Percentiles rank a stretch among this genome's conserved stretches.
Evolutionary conservation across 352 stramenopile species (phyloP).

Genomic region (Peronospora belbahrii): DNA sequence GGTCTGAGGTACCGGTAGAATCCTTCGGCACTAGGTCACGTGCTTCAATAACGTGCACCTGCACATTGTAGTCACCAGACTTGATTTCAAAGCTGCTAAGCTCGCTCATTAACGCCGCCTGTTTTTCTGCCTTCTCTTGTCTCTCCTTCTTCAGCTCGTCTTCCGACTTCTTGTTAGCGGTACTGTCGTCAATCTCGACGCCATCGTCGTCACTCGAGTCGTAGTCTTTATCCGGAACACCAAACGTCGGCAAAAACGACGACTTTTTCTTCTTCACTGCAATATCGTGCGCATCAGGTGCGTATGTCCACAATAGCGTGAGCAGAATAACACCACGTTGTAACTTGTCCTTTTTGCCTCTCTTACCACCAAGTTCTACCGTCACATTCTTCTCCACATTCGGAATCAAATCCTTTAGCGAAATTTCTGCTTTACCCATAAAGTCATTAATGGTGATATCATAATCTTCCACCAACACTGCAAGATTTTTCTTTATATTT

Average conservation of each 20-base stretch:
- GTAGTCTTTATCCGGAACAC: constrained; percentile 60
- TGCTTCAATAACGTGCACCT: constrained; percentile 88
- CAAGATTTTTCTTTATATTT: constrained; percentile 44
- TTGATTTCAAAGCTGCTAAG: constrained; percentile 81
- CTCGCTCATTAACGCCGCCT: constrained; percentile 65
- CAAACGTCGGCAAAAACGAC: constrained; percentile 46
- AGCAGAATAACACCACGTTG: constrained; percentile 46
- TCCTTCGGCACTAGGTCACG: constrained; percentile 85
- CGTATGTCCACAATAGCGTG: constrained; percentile 54
- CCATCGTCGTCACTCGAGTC: constrained; percentile 66
- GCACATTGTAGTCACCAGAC: constrained; percentile 81
- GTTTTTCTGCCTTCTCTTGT: constrained; percentile 65
- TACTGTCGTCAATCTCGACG: constrained; percentile 42
- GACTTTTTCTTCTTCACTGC: constrained; percentile 66
- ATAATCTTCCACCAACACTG: constrained; percentile 60
- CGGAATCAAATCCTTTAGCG: constrained; percentile 41
- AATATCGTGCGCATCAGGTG: constrained; percentile 41
- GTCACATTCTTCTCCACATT: constrained; percentile 50
- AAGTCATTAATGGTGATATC: constrained; percentile 78
- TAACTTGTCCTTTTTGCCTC: constrained; percentile 60
- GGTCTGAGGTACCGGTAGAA: constrained; percentile 83
- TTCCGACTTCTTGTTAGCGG: constrained; percentile 43
- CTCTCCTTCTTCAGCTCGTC: constrained; percentile 67
- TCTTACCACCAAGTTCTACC: constrained; percentile 54
- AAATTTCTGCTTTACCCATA: constrained; percentile 59